These are phyloP conservation scores for Hamiltosporidium magnivora DNA, from an alignment of 371 early-diverging fungal genomes.

Conservation along the genomic window DNA sequence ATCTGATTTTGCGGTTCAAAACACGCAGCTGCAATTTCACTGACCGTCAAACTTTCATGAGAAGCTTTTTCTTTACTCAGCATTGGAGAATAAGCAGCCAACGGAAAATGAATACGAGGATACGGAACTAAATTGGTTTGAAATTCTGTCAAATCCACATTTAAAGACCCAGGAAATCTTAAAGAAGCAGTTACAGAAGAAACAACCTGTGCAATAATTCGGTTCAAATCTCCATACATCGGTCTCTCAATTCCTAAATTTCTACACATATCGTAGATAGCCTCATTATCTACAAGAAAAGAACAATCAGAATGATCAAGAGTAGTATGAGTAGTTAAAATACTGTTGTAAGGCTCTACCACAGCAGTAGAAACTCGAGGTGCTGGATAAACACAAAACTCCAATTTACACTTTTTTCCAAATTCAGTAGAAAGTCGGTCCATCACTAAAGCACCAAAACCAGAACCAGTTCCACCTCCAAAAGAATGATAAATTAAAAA, in stretches of 20 bases:
- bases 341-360: conserved; percentile 80
- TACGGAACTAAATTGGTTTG: conserved; percentile 90
- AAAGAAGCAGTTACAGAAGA: conserved; percentile 94
- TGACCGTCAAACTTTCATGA: conserved; percentile 75
- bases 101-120: conserved; percentile 76
- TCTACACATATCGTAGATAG: conserved; percentile 89
- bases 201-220: conserved; percentile 94
- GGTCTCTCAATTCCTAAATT: conserved; percentile 93
- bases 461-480: conserved; percentile 95
- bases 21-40: conserved; percentile 76
- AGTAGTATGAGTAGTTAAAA: conserved; percentile 83
- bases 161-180: conserved; percentile 85
- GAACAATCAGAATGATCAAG: conserved; percentile 92
- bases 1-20: conserved; percentile 84
- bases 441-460: conserved; percentile 88
- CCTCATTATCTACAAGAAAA: conserved; percentile 97
- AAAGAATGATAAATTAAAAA: conserved; percentile 82
- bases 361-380: conserved; percentile 91
- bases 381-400: conserved; percentile 95
- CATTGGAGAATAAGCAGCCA: conserved; percentile 81
- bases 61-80: conserved; percentile 71
- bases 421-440: conserved; percentile 87
- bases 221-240: conserved; percentile 86
- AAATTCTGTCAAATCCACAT: conserved; percentile 86
- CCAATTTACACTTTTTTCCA: conserved; percentile 92